These are phyloP conservation scores for Penicillium samsonianum DNA, from an alignment of 495 filamentous ascomycete species.

Conservation along the genomic window DNA sequence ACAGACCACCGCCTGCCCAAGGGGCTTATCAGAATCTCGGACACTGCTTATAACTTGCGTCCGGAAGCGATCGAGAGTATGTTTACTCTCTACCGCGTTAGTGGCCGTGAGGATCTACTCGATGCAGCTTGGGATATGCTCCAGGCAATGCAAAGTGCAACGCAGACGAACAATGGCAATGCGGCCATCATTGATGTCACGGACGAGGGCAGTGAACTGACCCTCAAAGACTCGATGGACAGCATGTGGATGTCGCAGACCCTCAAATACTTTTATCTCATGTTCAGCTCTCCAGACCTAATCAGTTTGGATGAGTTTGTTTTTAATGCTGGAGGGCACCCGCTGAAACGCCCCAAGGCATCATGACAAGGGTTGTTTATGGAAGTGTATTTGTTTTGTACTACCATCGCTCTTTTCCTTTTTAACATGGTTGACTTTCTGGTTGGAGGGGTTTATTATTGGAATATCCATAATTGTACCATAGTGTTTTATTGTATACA, in stretches of 20 bases:
- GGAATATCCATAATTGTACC: background rate
- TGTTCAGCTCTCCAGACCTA: slow-evolving; percentile 59
- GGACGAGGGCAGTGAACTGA: slow-evolving; percentile 14
- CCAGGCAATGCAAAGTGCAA: slow-evolving; percentile 49
- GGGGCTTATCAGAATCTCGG: slow-evolving; percentile 39
- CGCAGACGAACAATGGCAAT: slow-evolving; percentile 50
- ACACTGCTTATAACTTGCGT: slow-evolving; percentile 42
- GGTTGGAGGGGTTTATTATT: background rate
- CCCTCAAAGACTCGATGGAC: slow-evolving; percentile 46
- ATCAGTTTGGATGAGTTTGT: slow-evolving; percentile 73
- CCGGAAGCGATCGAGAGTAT: slow-evolving; percentile 62
- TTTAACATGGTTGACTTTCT: background rate
- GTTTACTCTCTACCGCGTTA: slow-evolving; percentile 65
- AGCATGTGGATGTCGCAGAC: slow-evolving; percentile 65
- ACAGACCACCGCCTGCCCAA: slow-evolving; percentile 31
- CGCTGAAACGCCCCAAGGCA: slow-evolving; percentile 26
- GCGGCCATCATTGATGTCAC: slow-evolving; percentile 51
- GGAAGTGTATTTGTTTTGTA: background rate
- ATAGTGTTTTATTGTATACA: background rate
- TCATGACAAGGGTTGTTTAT: background rate
- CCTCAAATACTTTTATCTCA: slow-evolving; percentile 71
- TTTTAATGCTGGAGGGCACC: slow-evolving; percentile 58
- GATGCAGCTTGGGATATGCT: slow-evolving; percentile 70
- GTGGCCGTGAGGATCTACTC: slow-evolving; percentile 54
- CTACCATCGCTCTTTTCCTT: background rate